Evolutionary conservation across 2,329 filamentous ascomycete species (phyloP), one percentile per base, ranked within the genome.

Genomic region (Xylaria sp.): DNA sequence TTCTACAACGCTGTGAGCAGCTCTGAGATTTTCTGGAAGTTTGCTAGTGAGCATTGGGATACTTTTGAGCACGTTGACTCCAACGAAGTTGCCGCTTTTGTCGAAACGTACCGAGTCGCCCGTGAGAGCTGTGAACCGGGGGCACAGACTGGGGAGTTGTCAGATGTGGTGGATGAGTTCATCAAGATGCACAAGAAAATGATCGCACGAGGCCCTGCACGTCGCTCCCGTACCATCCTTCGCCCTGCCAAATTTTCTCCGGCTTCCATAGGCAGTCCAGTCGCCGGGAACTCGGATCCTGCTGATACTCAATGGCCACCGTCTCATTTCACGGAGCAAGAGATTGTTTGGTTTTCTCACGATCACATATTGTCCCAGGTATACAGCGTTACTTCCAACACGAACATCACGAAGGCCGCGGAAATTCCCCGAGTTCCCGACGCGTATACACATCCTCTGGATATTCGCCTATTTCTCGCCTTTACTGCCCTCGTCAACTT

Each of bases 31-130:
- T 68, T 64, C 56, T 68, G 61, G 66, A 18, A 15, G 3, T 3
- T 64, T 41, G 66, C 18, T 3, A 39, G n/a, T 13, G 66, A 68
- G 33, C 55, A 68, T 12, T 68, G 66, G 66, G 61, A 60, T 15
- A 61, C 56, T 7, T 10, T 61, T 7, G 39, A 56, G 15, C n/a
- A 48, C 33, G 18, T 51, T 10, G 23, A 52, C 13, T 2, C 36
- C 3, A 39, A 25, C 0, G 56, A 64, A 15, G 55, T 48, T 9
- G 56, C 61, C 31, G 66, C 49, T 41, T 60, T 64, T 28, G 60
- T 63, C n/a, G 23, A 56, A 28, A 10, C 7, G 6, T 60, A 60
- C 31, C 15, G 12, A 3, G 13, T 10, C 8, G 61, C 61, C 4
- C 66, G 66, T 18, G 55, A 64, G 60, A 41, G 33, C 5, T 64